phyloP scores from a whole-genome alignment of 129 eudicot species.

The Kitagawia praeruptora region DNA sequence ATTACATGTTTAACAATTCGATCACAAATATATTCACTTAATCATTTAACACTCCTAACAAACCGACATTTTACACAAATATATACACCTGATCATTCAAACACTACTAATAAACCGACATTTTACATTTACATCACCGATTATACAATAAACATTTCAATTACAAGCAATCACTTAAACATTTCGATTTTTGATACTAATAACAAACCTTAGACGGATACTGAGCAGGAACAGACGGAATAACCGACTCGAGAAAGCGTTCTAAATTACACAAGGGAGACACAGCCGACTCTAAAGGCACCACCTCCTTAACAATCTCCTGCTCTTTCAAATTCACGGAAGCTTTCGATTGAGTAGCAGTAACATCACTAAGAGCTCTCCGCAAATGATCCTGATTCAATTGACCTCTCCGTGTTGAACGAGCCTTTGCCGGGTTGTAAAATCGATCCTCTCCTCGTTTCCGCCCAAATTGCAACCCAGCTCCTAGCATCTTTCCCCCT shows the following conservation, averaged over 20 bases:
- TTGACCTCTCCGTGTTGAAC: constrained; percentile 54
- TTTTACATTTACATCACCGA: neutral
- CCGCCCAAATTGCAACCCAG: constrained; percentile 77
- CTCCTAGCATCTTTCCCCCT: constrained; percentile 59
- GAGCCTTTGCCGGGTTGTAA: constrained; percentile 65
- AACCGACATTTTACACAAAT: too few species aligned
- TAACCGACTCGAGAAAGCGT: constrained; percentile 65
- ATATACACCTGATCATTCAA: neutral
- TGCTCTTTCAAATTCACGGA: constrained; percentile 6
- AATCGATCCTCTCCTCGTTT: constrained; percentile 84
- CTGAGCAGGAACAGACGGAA: constrained; percentile 79
- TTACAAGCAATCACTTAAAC: neutral
- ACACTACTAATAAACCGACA: neutral
- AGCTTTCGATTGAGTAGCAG: constrained; percentile 26
- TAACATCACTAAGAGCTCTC: constrained; percentile 56
- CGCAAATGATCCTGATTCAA: constrained; percentile 40
- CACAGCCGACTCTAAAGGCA: constrained; percentile 23
- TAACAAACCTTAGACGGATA: constrained; percentile 63
- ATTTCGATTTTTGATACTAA: neutral
- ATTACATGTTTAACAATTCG: neutral
- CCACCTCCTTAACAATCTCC: constrained; percentile 2
- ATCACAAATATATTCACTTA: neutral
- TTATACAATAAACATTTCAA: neutral
- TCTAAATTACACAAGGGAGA: constrained; percentile 60
- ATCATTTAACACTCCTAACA: too few species aligned